Percentiles rank a stretch among this genome's conserved stretches.
Conservation (phyloP, 805 yeast genomes). For the Cephaloascus albidus region DNA sequence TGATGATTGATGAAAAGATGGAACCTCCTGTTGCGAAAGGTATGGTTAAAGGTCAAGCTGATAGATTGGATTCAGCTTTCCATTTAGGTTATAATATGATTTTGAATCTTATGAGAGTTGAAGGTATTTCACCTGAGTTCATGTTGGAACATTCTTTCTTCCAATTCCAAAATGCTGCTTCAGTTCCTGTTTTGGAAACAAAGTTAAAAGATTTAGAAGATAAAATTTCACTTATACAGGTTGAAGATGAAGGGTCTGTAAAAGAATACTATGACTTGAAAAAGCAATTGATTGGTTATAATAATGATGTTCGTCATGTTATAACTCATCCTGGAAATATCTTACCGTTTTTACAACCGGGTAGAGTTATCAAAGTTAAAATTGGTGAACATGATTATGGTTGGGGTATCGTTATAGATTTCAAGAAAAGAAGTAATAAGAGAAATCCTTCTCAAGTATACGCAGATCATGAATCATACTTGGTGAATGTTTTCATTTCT, state of each 20-base stretch:
- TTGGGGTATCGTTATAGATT: conserved; percentile 89
- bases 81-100: conserved; percentile 97
- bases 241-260: conserved; percentile 69
- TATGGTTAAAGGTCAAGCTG: conserved; percentile 99
- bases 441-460: conserved; percentile 47
- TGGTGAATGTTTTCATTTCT: conserved; percentile 76
- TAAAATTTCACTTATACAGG: conserved; percentile 35
- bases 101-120: conserved; percentile 90
- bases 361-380: conserved; percentile 68
- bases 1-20: conserved; percentile 99
- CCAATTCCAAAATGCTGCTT: conserved; percentile 89
- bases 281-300: conserved; percentile 61
- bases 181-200: conserved; percentile 78
- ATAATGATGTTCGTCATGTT: conserved; percentile 68
- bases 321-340: conserved; percentile 87
- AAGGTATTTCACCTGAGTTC: conserved; percentile 96
- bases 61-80: conserved; percentile 93
- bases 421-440: conserved; percentile 59
- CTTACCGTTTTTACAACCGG: conserved; percentile 78
- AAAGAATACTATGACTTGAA: conserved; percentile 78
- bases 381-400: conserved; percentile 63
- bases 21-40: conserved; percentile 99
- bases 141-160: conserved; percentile 91
- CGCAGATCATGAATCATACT: conserved; percentile 82
- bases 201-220: conserved; percentile 46